A percentile compares a stretch with the other conserved stretches of the same genome.
phyloP scores from a whole-genome alignment of 495 filamentous ascomycete genomes.

The Penicillium robsamsonii region DNA sequence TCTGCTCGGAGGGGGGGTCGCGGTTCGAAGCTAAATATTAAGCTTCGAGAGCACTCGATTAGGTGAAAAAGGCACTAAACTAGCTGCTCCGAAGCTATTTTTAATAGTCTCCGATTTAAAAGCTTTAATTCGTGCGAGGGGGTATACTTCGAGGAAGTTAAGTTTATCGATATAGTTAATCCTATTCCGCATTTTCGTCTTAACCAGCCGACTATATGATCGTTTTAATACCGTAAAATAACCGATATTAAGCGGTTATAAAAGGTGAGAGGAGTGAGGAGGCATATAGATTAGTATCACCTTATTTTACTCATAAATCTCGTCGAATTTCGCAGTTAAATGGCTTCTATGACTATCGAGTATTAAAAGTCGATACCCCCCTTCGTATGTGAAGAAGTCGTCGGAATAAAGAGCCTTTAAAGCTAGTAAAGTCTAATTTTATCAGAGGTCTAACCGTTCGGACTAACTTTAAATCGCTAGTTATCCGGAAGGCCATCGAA shows the following conservation, averaged over 20 bases:
- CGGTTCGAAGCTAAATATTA: slow-evolving; percentile 5
- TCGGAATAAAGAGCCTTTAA: slow-evolving; percentile 17
- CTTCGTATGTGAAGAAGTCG: background rate
- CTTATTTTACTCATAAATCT: background rate
- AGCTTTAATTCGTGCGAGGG: too few species aligned
- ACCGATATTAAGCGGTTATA: too few species aligned
- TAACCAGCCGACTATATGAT: too few species aligned
- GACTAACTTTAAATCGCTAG: slow-evolving; percentile 21
- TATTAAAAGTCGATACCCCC: background rate
- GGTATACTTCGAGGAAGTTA: slow-evolving; percentile 4
- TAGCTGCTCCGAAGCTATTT: background rate
- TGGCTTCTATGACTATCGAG: background rate
- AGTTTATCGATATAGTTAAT: slow-evolving; percentile 12
- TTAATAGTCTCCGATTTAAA: background rate
- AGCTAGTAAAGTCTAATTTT: slow-evolving; percentile 19
- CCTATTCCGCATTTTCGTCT: background rate
- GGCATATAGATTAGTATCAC: background rate
- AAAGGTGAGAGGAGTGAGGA: background rate
- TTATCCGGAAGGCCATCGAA: slow-evolving; percentile 10
- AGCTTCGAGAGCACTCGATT: too few species aligned
- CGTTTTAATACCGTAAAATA: too few species aligned
- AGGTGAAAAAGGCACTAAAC: slow-evolving; percentile 7
- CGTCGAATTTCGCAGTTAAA: background rate
- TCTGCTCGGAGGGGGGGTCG: background rate
- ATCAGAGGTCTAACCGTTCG: slow-evolving; percentile 32